Percentiles rank a stretch among this genome's conserved stretches.
These are phyloP conservation scores for Actinomortierella ambigua DNA, from an alignment of 371 early-diverging fungal species.

Conservation along the genomic window DNA sequence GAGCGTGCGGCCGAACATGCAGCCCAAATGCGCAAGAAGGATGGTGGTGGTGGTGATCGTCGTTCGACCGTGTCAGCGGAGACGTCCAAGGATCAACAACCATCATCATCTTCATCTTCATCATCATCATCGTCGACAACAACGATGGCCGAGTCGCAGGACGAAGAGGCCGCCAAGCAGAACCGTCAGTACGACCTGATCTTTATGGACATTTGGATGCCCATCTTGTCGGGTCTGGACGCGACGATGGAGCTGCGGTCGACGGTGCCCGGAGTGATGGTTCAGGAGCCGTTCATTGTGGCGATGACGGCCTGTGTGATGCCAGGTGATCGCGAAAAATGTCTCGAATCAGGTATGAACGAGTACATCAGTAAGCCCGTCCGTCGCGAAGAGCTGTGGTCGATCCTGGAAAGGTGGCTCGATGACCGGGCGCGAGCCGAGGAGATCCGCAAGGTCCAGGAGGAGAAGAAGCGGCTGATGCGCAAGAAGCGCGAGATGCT, in stretches of 20 bases:
- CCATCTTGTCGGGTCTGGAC: slow-evolving; percentile 52
- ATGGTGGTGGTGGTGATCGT: background rate
- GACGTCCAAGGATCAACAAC: too few species aligned
- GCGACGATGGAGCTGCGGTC: slow-evolving; percentile 47
- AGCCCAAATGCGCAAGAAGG: slow-evolving; percentile 2
- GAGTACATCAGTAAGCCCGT: slow-evolving; percentile 50
- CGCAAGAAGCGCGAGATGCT: slow-evolving; percentile 26
- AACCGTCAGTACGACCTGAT: slow-evolving; percentile 44
- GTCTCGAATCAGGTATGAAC: slow-evolving; percentile 49
- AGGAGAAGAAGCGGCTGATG: slow-evolving; percentile 15
- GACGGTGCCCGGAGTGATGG: slow-evolving; percentile 18
- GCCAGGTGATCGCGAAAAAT: slow-evolving; percentile 47
- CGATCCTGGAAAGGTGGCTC: slow-evolving; percentile 37
- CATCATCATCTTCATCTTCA: too few species aligned
- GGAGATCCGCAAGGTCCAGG: slow-evolving; percentile 12
- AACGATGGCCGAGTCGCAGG: slow-evolving; percentile 6
- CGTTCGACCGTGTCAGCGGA: too few species aligned
- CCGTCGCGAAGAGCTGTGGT: slow-evolving; percentile 38
- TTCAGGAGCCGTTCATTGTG: slow-evolving; percentile 33
- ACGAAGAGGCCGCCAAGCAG: background rate
- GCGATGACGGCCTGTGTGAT: slow-evolving; percentile 52
- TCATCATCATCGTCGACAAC: too few species aligned
- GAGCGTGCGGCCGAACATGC: slow-evolving; percentile 13
- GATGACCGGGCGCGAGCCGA: slow-evolving; percentile 22
- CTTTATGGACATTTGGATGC: slow-evolving; percentile 63